Conservation (phyloP, 2,329 filamentous ascomycete genomes). For the Pezicula rhizophila region DNA sequence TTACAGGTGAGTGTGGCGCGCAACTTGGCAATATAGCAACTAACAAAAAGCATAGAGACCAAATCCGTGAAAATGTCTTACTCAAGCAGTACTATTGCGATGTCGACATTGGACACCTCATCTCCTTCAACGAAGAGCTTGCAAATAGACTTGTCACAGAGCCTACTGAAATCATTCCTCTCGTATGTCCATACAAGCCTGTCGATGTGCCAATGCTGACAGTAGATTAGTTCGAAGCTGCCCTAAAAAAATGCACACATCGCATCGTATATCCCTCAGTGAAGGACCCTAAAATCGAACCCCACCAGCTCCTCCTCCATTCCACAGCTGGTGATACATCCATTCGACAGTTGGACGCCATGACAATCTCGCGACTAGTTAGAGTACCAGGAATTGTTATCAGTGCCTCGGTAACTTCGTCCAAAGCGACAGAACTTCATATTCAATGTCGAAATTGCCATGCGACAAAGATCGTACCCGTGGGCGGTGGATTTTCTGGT, state of each 20-base stretch:
- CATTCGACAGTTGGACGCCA: constrained; percentile 88
- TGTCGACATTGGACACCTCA: constrained; percentile 90
- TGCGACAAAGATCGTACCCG: constrained; percentile 61
- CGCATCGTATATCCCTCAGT: constrained; percentile 83
- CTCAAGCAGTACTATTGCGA: constrained; percentile 95
- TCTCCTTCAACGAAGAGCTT: constrained; percentile 92
- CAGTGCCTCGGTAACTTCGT: constrained; percentile 91
- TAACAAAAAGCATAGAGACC: constrained; percentile 59
- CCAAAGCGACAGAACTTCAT: constrained; percentile 81
- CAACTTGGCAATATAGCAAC: constrained; percentile 6
- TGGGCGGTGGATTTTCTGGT: constrained; percentile 82
- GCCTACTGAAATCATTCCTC: constrained; percentile 84
- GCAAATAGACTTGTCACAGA: constrained; percentile 85
- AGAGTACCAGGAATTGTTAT: constrained; percentile 97
- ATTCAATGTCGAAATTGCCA: constrained; percentile 87
- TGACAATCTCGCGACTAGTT: constrained; percentile 89
- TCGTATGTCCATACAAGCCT: constrained; percentile 49
- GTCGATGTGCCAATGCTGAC: constrained; percentile 2
- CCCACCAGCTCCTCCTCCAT: constrained; percentile 87
- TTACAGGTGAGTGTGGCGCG: constrained; percentile 61
- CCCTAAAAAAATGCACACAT: constrained; percentile 85
- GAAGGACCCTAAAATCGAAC: constrained; percentile 54
- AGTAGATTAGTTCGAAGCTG: constrained; percentile 70
- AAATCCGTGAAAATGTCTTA: constrained; percentile 89
- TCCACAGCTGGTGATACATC: constrained; percentile 86